Conservation (phyloP, 371 early-diverging fungal species). For the Dichotomocladium elegans region DNA sequence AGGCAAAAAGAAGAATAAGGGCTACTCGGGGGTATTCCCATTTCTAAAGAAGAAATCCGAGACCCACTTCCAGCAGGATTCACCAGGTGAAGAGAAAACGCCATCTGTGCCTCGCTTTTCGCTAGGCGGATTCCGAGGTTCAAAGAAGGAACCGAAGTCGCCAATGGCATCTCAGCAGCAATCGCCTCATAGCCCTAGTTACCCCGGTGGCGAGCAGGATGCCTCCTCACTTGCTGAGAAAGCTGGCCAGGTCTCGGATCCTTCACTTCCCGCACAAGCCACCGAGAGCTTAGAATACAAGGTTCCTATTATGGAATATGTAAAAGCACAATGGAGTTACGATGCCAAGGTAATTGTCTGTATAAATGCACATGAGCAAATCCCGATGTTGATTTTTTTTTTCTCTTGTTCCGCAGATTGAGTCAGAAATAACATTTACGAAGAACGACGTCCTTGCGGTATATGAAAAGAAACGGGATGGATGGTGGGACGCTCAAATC, state of each 20-base stretch:
- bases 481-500: slow-evolving; percentile 26
- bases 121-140: not conserved
- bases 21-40: not conserved
- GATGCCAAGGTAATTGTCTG: slow-evolving; percentile 16
- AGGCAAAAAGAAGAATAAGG: not conserved
- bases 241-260: too few relatives aligned
- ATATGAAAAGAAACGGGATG: slow-evolving; percentile 21
- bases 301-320: not conserved
- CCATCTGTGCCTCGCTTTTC: too few relatives aligned
- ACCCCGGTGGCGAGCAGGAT: not conserved
- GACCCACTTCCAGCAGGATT: too few relatives aligned
- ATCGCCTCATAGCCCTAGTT: slow-evolving; percentile 1
- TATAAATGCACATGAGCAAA: too few relatives aligned
- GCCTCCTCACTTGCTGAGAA: not conserved
- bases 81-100: not conserved
- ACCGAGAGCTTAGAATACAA: too few relatives aligned
- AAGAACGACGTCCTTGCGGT: slow-evolving; percentile 21
- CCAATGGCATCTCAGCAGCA: not conserved
- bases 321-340: slow-evolving; percentile 17
- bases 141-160: slow-evolving; percentile 1
- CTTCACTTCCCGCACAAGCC: too few relatives aligned
- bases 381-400: too few relatives aligned
- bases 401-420: slow-evolving; percentile 5
- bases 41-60: not conserved
- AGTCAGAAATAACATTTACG: slow-evolving; percentile 17